Evolutionary conservation across 805 yeast genomes (phyloP).

Genomic region (Millerozyma acaciae): DNA sequence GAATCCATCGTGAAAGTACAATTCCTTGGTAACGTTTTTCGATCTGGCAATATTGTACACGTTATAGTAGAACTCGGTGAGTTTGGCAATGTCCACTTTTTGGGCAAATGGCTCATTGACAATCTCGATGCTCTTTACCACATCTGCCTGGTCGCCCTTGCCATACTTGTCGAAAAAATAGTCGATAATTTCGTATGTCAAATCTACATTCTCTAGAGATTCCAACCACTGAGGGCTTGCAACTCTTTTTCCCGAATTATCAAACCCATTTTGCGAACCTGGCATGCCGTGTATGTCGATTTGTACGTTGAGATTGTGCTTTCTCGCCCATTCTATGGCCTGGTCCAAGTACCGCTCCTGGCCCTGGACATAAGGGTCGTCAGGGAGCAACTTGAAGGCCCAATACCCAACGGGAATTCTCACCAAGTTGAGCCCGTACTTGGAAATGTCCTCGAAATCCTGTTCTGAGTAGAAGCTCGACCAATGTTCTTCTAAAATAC

Average conservation of each 20-base stretch:
- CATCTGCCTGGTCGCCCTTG: conserved; percentile 1
- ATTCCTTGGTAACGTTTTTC: conserved; percentile 7
- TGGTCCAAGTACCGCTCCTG: conserved; percentile 62
- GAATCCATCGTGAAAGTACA: conserved; percentile 16
- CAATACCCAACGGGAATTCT: conserved; percentile 79
- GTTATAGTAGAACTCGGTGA: conserved; percentile 19
- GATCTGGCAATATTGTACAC: conserved; percentile 11
- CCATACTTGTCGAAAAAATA: conserved; percentile 16
- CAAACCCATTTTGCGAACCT: conserved; percentile 86
- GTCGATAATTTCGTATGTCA: conserved; percentile 11
- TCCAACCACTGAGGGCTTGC: conserved; percentile 13
- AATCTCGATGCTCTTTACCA: conserved; percentile 22
- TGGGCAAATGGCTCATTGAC: conserved; percentile 29
- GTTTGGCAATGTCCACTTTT: conserved; percentile 16
- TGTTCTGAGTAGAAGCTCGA: conserved; percentile 53
- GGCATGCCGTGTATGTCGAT: conserved; percentile 80
- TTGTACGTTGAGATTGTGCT: conserved; percentile 61
- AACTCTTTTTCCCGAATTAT: conserved; percentile 67
- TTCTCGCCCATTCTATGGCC: conserved; percentile 67
- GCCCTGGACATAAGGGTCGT: conserved; percentile 66
- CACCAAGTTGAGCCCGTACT: conserved; percentile 60
- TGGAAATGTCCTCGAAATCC: conserved; percentile 51
- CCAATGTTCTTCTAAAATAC: conserved; percentile 52
- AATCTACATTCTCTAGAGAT: conserved; percentile 6
- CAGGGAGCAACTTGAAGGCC: conserved; percentile 54